Evolutionary conservation across 768 basidiomycete genomes (phyloP).

Genomic region (Cystofilobasidium macerans): DNA sequence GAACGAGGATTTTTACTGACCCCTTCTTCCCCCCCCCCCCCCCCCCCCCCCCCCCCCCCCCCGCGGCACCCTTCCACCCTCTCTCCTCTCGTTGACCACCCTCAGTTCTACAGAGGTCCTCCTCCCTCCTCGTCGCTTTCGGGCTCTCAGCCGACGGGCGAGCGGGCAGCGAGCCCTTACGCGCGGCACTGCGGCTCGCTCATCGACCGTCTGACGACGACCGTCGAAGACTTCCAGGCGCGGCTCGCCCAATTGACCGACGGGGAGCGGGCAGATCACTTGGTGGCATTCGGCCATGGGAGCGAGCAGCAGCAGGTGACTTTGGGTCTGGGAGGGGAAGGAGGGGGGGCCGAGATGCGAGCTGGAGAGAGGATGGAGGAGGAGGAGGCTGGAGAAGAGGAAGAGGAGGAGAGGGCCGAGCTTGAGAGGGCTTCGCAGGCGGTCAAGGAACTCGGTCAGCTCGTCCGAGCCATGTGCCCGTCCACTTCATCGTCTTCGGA

Average conservation of each 20-base stretch:
- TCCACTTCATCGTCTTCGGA: not conserved
- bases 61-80: too few relatives aligned
- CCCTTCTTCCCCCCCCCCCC: not conserved
- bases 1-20: too few relatives aligned
- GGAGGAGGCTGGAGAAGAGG: constrained; percentile 7
- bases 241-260: constrained; percentile 15
- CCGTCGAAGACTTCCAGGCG: constrained; percentile 6
- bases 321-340: not conserved
- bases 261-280: constrained; percentile 18
- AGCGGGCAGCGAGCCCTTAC: not conserved
- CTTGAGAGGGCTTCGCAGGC: constrained; percentile 29
- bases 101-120: constrained; percentile 20
- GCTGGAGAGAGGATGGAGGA: too few relatives aligned
- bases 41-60: not conserved
- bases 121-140: constrained; percentile 6
- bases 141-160: not conserved
- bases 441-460: constrained; percentile 24
- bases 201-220: constrained; percentile 18
- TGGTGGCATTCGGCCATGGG: constrained; percentile 21
- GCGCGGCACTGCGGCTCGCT: constrained; percentile 29
- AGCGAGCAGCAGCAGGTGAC: constrained; percentile 21
- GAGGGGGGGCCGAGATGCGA: too few relatives aligned
- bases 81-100: too few relatives aligned
- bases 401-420: constrained; percentile 23
- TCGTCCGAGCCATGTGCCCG: constrained; percentile 18